phyloP scores from a whole-genome alignment of 768 basidiomycete genomes.

The Russula vinacea region DNA sequence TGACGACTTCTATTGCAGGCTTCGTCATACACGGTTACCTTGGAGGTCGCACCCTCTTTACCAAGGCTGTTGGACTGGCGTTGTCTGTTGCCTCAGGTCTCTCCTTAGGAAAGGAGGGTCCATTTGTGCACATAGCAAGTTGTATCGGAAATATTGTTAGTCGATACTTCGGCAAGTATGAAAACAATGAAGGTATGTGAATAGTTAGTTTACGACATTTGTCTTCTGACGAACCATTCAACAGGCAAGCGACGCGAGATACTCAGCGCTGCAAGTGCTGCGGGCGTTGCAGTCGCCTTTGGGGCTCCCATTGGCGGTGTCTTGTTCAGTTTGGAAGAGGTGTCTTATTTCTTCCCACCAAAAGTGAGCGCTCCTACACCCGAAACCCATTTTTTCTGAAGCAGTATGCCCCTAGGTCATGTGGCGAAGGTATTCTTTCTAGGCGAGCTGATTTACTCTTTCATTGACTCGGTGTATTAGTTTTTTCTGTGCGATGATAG shows the following conservation, averaged over 20 bases:
- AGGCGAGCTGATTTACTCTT: constrained; percentile 12
- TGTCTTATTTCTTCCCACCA: constrained; percentile 94
- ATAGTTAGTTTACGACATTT: not conserved
- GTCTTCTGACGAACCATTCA: not conserved
- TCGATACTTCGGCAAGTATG: constrained; percentile 82
- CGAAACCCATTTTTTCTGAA: not conserved
- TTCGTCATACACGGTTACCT: constrained; percentile 98
- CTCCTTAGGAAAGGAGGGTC: constrained; percentile 76
- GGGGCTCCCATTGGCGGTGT: constrained; percentile 96
- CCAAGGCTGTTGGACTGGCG: constrained; percentile 85
- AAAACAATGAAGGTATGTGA: constrained; percentile 79
- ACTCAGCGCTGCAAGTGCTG: constrained; percentile 92
- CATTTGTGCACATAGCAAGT: constrained; percentile 89
- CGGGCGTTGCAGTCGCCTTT: constrained; percentile 96
- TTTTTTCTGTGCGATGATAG: constrained; percentile 98
- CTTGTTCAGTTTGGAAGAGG: constrained; percentile 91
- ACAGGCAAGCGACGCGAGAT: constrained; percentile 93
- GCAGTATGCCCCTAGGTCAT: constrained; percentile 54
- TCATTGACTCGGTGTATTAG: constrained; percentile 45
- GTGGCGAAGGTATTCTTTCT: constrained; percentile 74
- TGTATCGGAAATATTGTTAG: constrained; percentile 93
- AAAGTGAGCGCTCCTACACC: constrained; percentile 49
- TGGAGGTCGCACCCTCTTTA: constrained; percentile 83
- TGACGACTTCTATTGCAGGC: constrained; percentile 44
- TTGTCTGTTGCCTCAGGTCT: constrained; percentile 91